phyloP scores from a whole-genome alignment of 2,329 filamentous ascomycete species.

The Pseudogymnoascus sp. region DNA sequence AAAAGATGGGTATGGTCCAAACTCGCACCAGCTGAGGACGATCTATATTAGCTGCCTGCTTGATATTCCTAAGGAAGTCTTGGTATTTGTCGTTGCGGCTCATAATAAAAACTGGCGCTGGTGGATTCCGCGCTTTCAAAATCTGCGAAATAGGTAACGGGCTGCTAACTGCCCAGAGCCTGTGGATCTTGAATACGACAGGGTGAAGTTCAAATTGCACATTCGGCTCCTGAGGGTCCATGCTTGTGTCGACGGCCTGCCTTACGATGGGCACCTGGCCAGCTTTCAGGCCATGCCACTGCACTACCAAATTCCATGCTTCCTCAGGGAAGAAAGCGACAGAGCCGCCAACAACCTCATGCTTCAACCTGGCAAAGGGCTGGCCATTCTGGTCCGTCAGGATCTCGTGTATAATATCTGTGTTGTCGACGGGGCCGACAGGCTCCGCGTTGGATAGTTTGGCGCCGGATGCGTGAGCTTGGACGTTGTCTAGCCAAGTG shows the following conservation, averaged over 20 bases:
- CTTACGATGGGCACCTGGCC: conserved; percentile 66
- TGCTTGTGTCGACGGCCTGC: conserved; percentile 67
- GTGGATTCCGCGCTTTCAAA: conserved; percentile 51
- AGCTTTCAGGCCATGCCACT: conserved; percentile 71
- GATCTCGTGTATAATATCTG: conserved; percentile 63
- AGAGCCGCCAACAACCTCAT: conserved; percentile 58
- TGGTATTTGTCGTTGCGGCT: conserved; percentile 64
- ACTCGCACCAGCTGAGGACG: conserved; percentile 66
- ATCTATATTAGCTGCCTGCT: conserved; percentile 59
- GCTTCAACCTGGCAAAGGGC: conserved; percentile 65
- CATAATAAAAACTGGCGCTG: conserved; percentile 58
- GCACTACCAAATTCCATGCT: conserved; percentile 72
- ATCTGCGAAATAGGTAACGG: conserved; percentile 49
- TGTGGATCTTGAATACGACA: conserved; percentile 75
- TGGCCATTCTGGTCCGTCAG: conserved; percentile 42
- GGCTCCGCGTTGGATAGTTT: conserved; percentile 52
- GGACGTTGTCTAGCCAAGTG: conserved; percentile 68
- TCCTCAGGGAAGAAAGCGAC: conserved; percentile 70
- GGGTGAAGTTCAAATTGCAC: conserved; percentile 78
- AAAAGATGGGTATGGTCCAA: conserved; percentile 22
- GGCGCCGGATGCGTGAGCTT: conserved; percentile 54
- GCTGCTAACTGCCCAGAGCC: conserved; percentile 57
- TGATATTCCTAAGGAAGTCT: conserved; percentile 68
- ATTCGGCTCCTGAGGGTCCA: conserved; percentile 51
- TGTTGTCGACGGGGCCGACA: conserved; percentile 74